Percentiles rank a stretch among this genome's conserved stretches.
Evolutionary conservation across 1,139 yeast species (phyloP).

Genomic region (Suhomyces kunorum): DNA sequence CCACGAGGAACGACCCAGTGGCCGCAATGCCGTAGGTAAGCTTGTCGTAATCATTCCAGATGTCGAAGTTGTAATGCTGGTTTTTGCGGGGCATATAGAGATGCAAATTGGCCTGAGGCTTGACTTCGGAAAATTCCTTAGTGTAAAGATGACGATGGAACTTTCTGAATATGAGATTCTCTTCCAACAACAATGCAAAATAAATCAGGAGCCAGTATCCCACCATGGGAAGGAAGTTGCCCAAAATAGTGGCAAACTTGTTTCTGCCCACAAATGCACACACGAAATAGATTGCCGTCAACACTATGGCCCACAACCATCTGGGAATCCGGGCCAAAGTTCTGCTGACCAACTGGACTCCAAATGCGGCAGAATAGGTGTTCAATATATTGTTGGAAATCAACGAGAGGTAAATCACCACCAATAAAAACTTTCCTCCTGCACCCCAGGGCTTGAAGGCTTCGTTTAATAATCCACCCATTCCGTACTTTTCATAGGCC

Average conservation of each 20-base stretch:
- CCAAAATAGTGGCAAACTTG: slow-evolving; percentile 70
- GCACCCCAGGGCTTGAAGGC: slow-evolving; percentile 78
- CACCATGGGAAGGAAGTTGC: slow-evolving; percentile 92
- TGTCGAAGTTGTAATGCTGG: slow-evolving; percentile 60
- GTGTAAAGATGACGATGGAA: slow-evolving; percentile 51
- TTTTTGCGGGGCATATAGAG: slow-evolving; percentile 19
- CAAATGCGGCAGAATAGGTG: slow-evolving; percentile 82
- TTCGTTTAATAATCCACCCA: slow-evolving; percentile 74
- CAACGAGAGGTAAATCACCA: slow-evolving; percentile 68
- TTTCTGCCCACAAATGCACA: slow-evolving; percentile 77
- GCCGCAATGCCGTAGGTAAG: slow-evolving; percentile 71
- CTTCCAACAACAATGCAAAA: slow-evolving; percentile 69
- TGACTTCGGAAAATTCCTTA: slow-evolving; percentile 48
- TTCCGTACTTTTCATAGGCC: slow-evolving; percentile 60
- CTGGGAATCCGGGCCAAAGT: slow-evolving; percentile 69
- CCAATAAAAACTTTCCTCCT: slow-evolving; percentile 73
- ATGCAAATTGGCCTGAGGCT: slow-evolving; percentile 11
- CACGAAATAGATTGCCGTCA: slow-evolving; percentile 66
- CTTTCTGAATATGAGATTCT: slow-evolving; percentile 69
- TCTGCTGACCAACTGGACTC: slow-evolving; percentile 69
- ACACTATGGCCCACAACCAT: slow-evolving; percentile 71
- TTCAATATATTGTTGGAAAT: slow-evolving; percentile 81
- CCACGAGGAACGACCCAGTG: slow-evolving; percentile 55
- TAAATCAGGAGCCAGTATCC: slow-evolving; percentile 94
- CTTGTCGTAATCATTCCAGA: slow-evolving; percentile 59